phyloP scores from a whole-genome alignment of 495 filamentous ascomycete genomes.

The Talaromyces adpressus region DNA sequence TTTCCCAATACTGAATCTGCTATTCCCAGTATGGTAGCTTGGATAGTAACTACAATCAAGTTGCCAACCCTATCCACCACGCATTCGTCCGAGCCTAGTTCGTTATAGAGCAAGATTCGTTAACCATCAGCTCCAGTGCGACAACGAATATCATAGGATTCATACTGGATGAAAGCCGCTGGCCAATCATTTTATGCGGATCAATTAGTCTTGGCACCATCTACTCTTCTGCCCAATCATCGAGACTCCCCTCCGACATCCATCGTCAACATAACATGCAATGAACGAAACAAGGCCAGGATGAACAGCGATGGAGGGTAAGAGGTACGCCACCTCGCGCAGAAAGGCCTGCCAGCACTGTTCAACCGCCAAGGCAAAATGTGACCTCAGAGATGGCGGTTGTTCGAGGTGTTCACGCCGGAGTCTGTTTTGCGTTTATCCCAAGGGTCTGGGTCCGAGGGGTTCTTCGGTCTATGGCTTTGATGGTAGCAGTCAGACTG shows the following conservation, averaged over 20 bases:
- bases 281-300: background rate
- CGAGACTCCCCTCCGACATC: background rate
- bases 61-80: no score
- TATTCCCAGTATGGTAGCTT: no score
- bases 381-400: slow-evolving; percentile 24
- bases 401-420: slow-evolving; percentile 28
- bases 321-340: slow-evolving; percentile 32
- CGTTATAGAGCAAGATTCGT: no score
- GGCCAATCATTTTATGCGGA: no score
- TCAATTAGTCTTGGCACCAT: background rate
- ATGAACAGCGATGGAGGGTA: slow-evolving; percentile 20
- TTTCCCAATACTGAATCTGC: no score
- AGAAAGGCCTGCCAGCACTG: slow-evolving; percentile 39
- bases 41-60: no score
- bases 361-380: slow-evolving; percentile 33
- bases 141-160: no score
- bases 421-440: slow-evolving; percentile 15
- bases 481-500: background rate
- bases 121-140: no score
- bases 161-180: no score
- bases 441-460: background rate
- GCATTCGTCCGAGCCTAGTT: no score
- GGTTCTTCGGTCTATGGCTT: background rate
- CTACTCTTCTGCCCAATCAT: background rate
- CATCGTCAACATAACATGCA: background rate